Conservation (phyloP, 1,139 yeast genomes). For the Taphrina pruni region DNA sequence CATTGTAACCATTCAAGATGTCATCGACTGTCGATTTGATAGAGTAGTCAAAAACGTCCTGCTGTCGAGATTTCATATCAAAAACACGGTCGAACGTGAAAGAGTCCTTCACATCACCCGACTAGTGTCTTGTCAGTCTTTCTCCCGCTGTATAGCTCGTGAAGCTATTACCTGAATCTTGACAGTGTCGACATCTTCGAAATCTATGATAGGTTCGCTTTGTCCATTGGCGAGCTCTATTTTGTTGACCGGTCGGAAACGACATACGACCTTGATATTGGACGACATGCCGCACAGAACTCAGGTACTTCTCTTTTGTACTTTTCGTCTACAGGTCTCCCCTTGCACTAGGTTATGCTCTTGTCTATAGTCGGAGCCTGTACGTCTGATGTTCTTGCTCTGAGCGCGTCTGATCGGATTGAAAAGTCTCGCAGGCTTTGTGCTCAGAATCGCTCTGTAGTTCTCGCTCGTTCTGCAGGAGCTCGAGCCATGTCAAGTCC, state of each 20-base stretch:
- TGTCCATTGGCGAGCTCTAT: constrained; percentile 50
- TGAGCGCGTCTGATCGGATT: too few relatives aligned
- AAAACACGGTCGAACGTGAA: constrained; percentile 76
- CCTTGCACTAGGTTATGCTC: too few relatives aligned
- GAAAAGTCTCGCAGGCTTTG: too few relatives aligned
- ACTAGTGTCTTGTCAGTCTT: constrained; percentile 22
- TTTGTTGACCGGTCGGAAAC: constrained; percentile 62
- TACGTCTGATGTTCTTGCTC: too few relatives aligned
- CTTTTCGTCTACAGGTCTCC: too few relatives aligned
- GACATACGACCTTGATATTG: constrained; percentile 58
- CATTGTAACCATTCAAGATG: constrained; percentile 78
- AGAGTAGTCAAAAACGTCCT: constrained; percentile 67
- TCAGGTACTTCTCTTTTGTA: too few relatives aligned
- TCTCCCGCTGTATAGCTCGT: background rate
- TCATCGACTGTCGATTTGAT: constrained; percentile 63
- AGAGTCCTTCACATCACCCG: constrained; percentile 52
- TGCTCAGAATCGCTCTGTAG: too few relatives aligned
- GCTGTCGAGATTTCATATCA: constrained; percentile 59
- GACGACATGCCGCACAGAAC: constrained; percentile 11
- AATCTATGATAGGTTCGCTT: constrained; percentile 48
- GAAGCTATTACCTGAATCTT: constrained; percentile 36
- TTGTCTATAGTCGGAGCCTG: too few relatives aligned
- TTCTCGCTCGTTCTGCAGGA: background rate
- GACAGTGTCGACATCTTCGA: constrained; percentile 51
- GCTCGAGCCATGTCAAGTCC: background rate